Conservation (phyloP, 2,329 filamentous ascomycete species). For the Pestalotiopsis sp. region DNA sequence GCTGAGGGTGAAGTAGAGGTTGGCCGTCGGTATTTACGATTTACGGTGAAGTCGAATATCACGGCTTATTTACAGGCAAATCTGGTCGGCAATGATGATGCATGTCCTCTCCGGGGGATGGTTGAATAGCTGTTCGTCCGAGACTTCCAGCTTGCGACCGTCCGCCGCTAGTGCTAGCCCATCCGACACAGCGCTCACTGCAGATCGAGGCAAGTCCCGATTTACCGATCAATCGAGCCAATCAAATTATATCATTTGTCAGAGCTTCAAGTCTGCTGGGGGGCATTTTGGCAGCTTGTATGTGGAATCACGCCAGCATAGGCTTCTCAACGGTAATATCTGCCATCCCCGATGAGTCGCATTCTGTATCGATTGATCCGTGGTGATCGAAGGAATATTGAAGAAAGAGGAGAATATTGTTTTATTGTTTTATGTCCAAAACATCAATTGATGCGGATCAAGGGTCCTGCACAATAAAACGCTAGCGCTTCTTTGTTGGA, state of each 20-base stretch:
- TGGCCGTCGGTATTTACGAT: background rate
- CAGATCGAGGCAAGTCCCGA: background rate
- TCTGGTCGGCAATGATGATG: background rate
- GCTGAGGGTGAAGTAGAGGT: background rate
- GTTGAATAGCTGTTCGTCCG: background rate
- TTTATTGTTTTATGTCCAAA: too few species aligned
- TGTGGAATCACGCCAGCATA: background rate
- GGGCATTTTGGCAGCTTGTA: background rate
- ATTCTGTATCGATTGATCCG: background rate
- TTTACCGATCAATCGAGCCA: constrained; percentile 1
- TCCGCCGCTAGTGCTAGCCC: background rate
- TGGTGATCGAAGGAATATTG: background rate
- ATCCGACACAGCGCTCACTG: background rate
- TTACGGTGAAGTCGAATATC: background rate
- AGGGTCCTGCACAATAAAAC: background rate
- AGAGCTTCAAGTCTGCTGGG: background rate
- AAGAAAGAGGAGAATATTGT: background rate
- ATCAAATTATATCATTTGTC: constrained; percentile 2
- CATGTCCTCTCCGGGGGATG: background rate
- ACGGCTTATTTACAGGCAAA: background rate
- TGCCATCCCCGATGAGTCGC: background rate
- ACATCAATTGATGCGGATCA: background rate
- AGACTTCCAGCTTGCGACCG: background rate
- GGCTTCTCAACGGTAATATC: background rate
- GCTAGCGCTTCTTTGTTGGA: background rate